phyloP scores from a whole-genome alignment of 106 monocot species.

The Dioscorea zingiberensis region DNA sequence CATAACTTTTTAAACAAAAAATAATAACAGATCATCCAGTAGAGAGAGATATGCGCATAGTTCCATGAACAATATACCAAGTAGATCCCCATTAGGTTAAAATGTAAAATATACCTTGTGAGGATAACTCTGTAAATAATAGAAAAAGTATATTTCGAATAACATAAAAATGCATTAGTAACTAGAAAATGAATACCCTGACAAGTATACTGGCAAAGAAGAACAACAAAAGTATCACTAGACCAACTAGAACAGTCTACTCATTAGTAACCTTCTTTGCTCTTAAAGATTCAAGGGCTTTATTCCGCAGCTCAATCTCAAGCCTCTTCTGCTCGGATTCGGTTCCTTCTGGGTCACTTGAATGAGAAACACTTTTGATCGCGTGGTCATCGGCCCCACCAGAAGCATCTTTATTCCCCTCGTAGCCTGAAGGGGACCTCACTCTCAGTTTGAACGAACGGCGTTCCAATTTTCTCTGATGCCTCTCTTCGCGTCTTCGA shows the following conservation, averaged over 20 bases:
- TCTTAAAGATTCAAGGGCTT: conserved; percentile 81
- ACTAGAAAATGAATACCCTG: too few relatives aligned
- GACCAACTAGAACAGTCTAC: conserved; percentile 14
- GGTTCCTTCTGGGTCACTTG: conserved; percentile 24
- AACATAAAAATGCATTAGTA: too few relatives aligned
- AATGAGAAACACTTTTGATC: neutral
- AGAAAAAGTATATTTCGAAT: too few relatives aligned
- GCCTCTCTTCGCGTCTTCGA: conserved; percentile 79
- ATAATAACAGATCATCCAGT: too few relatives aligned
- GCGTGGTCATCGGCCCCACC: conserved; percentile 16
- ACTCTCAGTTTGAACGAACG: conserved; percentile 47
- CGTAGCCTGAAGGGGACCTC: conserved; percentile 32
- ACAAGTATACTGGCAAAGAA: too few relatives aligned
- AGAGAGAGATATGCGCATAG: too few relatives aligned
- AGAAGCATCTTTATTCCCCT: conserved; percentile 33
- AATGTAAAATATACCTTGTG: too few relatives aligned
- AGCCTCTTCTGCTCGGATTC: conserved; percentile 67
- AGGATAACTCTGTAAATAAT: too few relatives aligned
- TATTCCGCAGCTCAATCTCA: conserved; percentile 81
- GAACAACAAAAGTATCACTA: neutral
- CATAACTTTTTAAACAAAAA: too few relatives aligned
- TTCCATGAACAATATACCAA: too few relatives aligned
- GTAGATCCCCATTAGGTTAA: too few relatives aligned
- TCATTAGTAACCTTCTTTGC: conserved; percentile 71
- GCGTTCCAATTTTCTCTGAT: conserved; percentile 52